Base-by-base conservation (phyloP, 139 green algal genomes). In the Mesotaenium endlicherianum region DNA sequence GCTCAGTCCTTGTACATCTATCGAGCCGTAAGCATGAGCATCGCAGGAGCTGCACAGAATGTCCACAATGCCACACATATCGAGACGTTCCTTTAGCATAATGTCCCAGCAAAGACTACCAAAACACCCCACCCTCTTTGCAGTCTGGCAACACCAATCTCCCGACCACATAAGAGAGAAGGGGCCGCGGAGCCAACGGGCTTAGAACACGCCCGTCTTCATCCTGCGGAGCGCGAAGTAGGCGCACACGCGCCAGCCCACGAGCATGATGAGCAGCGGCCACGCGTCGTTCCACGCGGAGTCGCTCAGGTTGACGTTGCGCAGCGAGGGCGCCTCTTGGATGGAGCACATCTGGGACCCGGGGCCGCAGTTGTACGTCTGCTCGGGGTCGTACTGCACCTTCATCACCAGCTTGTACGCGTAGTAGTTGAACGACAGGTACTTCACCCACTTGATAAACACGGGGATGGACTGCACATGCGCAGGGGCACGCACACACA, bases 361-460 rank as follows among this genome's bases (percentile, higher is more conserved):
- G 38, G 72, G 72, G 42, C 72, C 72, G 20, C 76, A 83, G 4
- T 75, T 5, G n/a, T 83, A 83, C 5, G 43, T 41, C 36, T 39
- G 30, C 3, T 40, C 4, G 3, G 59, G 16, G 8, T 30, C 3
- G 50, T 83, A 83, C 50, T 83, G 76, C 3, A 83, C 30, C 34
- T 72, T 83, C 11, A 83, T 31, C 20, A 83, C 17, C n/a, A 83
- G 34, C 11, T 47, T 26, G 68, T 72, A 86, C 40, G 20, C 50
- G 68, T 93, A 93, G 75, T 89, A 91, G 45, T 90, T 86, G 89
- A 85, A 93, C 34, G 70, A 88, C 16, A 91, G 39, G 53, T 90
- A 93, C 70, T 91, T 92, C 0, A 93, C 8, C 91, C 91, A 93
- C 16, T 17, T 30, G 26, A 93, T 88, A 88, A 85, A 93, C 47